Evolutionary conservation across 2,329 filamentous ascomycete genomes (phyloP), one percentile per base, ranked within the genome.

Genomic region (Moelleriella libera): DNA sequence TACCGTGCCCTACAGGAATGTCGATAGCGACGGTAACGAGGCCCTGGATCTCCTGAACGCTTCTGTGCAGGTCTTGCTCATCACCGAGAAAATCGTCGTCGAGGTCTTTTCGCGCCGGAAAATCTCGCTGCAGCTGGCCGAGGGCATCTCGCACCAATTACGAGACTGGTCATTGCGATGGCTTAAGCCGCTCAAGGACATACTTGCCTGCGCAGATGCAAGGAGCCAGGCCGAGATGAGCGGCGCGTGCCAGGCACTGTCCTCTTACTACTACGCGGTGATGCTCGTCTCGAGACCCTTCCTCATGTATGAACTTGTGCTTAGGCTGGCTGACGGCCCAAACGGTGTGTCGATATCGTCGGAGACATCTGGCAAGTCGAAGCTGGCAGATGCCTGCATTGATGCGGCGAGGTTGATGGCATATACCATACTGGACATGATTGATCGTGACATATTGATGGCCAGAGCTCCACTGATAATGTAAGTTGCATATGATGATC

Each of bases 231-330:
- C 59, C 0, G 60, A 65, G 47, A 57, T 64, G 0, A 65, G 66
- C 6, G 74, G 72, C 1, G 72, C 72, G 0, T 74, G 71, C 30
- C 72, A 75, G 55, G 67, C 74, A 0, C 55, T 77, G 6, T 65
- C 69, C 0, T 70, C 72, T 2, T 77, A 76, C 48, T 75, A 76
- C 55, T 76, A 77, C 49, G 70, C 72, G 1, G 74, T 76, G n/a
- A 76, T 77, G 63, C 63, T 77, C 3, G 72, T 76, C 0, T 73
- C 74, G 0, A 62, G 74, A 1, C 74, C 74, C 0, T 77, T 77
- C 45, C 62, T 77, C 6, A 75, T 76, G 72, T 75, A 74, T 45
- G 73, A 76, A 55, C 60, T 76, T 3, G 70, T 66, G 45, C 64
- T 65, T 30, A 62, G 73, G 0, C 51, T 76, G 4, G 64, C 66